Conservation (phyloP, 1,284 basidiomycete genomes). For the Inonotus hispidus region DNA sequence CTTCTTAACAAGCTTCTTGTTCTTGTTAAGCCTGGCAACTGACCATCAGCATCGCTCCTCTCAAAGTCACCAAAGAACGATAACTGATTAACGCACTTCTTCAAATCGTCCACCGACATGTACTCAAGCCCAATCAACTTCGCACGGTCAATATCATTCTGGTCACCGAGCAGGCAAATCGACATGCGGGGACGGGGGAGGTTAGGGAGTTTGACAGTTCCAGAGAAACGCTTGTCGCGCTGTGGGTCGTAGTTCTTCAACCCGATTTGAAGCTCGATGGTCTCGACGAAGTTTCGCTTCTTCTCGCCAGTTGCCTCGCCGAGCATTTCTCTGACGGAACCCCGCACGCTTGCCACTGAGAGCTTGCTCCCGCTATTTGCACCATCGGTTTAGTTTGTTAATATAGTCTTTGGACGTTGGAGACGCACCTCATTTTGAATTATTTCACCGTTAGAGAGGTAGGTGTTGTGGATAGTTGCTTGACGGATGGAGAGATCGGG, state of each 20-base stretch:
- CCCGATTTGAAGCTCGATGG: slow-evolving; percentile 94
- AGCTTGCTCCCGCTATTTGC: slow-evolving; percentile 53
- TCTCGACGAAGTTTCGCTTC: slow-evolving; percentile 87
- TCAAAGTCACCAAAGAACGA: background rate
- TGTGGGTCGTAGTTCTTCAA: slow-evolving; percentile 98
- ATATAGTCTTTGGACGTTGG: background rate
- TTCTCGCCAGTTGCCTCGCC: slow-evolving; percentile 76
- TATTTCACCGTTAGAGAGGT: slow-evolving; percentile 15
- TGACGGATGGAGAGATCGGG: background rate
- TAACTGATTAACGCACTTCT: slow-evolving; percentile 71
- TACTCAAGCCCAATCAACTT: slow-evolving; percentile 97
- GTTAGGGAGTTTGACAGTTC: slow-evolving; percentile 95
- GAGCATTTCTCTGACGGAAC: slow-evolving; percentile 84
- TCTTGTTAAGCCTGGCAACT: slow-evolving; percentile 84
- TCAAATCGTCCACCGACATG: slow-evolving; percentile 99
- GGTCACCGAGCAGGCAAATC: slow-evolving; percentile 99
- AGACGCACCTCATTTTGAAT: slow-evolving; percentile 16
- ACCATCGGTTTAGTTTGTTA: background rate
- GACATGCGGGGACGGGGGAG: slow-evolving; percentile 98
- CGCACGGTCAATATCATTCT: slow-evolving; percentile 97
- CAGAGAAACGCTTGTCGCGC: slow-evolving; percentile 95
- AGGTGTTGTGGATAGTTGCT: slow-evolving; percentile 6
- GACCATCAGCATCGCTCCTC: background rate
- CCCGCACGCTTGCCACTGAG: slow-evolving; percentile 98
- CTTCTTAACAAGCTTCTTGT: slow-evolving; percentile 99